phyloP scores from a whole-genome alignment of 352 stramenopile genomes.

The Phytophthora megakarya region DNA sequence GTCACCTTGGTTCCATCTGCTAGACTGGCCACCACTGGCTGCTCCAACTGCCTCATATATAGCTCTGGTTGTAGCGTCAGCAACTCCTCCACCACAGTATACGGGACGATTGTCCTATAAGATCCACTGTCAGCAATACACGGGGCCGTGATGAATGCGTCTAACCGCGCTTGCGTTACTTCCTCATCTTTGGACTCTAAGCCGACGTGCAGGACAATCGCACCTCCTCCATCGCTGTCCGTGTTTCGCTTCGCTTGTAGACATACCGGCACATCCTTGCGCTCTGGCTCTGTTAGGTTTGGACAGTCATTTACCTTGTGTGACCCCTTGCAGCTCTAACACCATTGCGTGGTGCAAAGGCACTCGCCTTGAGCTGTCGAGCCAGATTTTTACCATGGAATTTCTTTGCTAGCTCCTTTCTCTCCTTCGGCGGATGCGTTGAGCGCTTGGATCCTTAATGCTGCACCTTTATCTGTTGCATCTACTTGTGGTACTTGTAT shows the following conservation, averaged over 20 bases:
- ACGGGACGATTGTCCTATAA: conserved; percentile 1
- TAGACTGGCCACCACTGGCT: not conserved
- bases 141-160: not conserved
- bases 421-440: not conserved
- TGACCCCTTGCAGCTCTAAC: conserved; percentile 21
- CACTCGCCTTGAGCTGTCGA: not conserved
- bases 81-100: not conserved
- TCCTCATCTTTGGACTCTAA: not conserved
- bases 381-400: not conserved
- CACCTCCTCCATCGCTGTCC: not conserved
- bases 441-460: not conserved
- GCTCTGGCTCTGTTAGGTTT: conserved; percentile 14
- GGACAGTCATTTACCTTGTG: conserved; percentile 25
- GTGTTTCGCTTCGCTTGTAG: not conserved
- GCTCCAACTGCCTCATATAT: not conserved
- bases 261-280: conserved; percentile 6
- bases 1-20: conserved; percentile 2
- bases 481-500: conserved; percentile 16
- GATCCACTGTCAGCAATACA: conserved; percentile 1
- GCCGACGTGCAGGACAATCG: not conserved
- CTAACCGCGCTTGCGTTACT: not conserved
- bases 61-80: not conserved
- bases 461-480: conserved; percentile 4
- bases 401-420: conserved; percentile 1
- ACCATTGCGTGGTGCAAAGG: conserved; percentile 6